Conservation (phyloP, 2,329 filamentous ascomycete species). For the Penicillium rolfsii region DNA sequence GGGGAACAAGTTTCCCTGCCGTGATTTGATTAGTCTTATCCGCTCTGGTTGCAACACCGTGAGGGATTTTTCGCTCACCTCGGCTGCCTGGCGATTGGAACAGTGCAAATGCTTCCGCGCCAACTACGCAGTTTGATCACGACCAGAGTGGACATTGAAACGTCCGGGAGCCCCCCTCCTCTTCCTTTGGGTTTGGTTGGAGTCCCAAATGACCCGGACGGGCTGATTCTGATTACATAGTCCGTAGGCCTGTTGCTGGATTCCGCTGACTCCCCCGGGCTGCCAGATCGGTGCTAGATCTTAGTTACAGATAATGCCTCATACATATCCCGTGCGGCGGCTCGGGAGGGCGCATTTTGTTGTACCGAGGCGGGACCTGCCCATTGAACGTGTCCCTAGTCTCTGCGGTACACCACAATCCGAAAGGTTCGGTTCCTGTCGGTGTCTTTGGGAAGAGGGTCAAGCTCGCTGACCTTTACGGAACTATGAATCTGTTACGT, state of each 20-base stretch:
- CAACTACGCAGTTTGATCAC: slow-evolving; percentile 1
- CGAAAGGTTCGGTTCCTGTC: background rate
- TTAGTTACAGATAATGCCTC: slow-evolving; percentile 30
- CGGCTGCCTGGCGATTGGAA: slow-evolving; percentile 4
- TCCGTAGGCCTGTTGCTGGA: background rate
- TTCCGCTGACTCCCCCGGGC: slow-evolving; percentile 14
- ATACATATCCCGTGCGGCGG: slow-evolving; percentile 19
- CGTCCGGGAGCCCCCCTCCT: slow-evolving; percentile 5
- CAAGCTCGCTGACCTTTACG: too few species aligned
- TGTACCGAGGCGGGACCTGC: slow-evolving; percentile 2
- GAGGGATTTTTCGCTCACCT: slow-evolving; percentile 16
- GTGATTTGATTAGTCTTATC: background rate
- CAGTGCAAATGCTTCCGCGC: background rate
- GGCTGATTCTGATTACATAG: background rate
- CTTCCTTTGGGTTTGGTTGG: background rate
- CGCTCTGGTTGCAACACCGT: slow-evolving; percentile 2
- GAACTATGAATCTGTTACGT: background rate
- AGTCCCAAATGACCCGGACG: background rate
- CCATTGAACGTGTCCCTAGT: background rate
- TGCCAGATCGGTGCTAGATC: slow-evolving; percentile 30
- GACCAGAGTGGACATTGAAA: slow-evolving; percentile 9
- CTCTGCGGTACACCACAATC: background rate
- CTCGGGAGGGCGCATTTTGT: slow-evolving; percentile 1
- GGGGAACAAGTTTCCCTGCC: background rate
- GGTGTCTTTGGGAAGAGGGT: too few species aligned